Evolutionary conservation across 2,329 filamentous ascomycete genomes (phyloP).

Genomic region (Fusarium sp.): DNA sequence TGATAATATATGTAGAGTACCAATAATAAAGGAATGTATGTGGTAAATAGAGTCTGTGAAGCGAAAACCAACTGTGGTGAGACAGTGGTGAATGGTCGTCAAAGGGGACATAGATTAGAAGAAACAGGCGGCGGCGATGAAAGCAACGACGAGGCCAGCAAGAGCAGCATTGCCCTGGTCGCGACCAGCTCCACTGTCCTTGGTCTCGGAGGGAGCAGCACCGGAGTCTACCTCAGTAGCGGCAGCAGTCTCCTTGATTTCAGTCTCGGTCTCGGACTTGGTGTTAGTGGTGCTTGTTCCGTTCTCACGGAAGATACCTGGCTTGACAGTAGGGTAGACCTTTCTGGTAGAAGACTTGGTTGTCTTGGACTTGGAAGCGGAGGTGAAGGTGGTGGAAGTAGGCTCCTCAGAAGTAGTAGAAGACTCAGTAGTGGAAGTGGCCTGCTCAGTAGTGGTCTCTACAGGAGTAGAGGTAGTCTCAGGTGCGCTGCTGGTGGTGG

Average conservation of each 20-base stretch:
- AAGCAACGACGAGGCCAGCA: slow-evolving; percentile 66
- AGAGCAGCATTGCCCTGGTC: slow-evolving; percentile 64
- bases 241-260: slow-evolving; percentile 36
- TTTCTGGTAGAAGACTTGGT: slow-evolving; percentile 38
- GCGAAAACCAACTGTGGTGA: slow-evolving; percentile 42
- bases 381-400: slow-evolving; percentile 47
- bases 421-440: slow-evolving; percentile 21
- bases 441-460: slow-evolving; percentile 22
- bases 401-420: slow-evolving; percentile 19
- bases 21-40: slow-evolving; percentile 40
- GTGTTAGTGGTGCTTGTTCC: slow-evolving; percentile 50
- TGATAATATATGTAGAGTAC: slow-evolving; percentile 46
- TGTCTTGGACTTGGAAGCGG: slow-evolving; percentile 29
- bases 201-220: slow-evolving; percentile 51
- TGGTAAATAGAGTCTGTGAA: slow-evolving; percentile 40
- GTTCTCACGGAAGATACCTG: slow-evolving; percentile 68
- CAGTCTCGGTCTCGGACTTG: neutral
- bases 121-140: slow-evolving; percentile 65
- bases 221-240: slow-evolving; percentile 45
- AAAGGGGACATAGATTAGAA: slow-evolving; percentile 51
- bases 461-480: slow-evolving; percentile 30
- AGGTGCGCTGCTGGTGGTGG: slow-evolving; percentile 28
- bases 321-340: slow-evolving; percentile 43
- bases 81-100: slow-evolving; percentile 18
- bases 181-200: slow-evolving; percentile 60